phyloP scores from a whole-genome alignment of 2,329 filamentous ascomycete genomes.

The Mollisia scopiformis region DNA sequence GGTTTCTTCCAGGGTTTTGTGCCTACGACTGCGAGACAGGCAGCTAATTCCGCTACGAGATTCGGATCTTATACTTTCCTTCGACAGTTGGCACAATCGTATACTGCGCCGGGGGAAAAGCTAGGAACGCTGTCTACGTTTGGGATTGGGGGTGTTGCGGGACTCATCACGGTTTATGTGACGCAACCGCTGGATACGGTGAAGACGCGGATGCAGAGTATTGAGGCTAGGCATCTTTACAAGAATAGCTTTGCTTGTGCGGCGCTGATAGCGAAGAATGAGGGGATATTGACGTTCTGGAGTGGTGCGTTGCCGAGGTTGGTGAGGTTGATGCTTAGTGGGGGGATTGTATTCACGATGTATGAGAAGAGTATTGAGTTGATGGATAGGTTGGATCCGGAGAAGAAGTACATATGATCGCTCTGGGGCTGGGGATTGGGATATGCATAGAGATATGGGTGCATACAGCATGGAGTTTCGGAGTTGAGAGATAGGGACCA shows the following conservation, averaged over 20 bases:
- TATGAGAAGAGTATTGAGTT: slow-evolving; percentile 96
- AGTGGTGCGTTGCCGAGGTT: slow-evolving; percentile 87
- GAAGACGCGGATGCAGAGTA: slow-evolving; percentile 97
- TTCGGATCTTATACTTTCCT: slow-evolving; percentile 91
- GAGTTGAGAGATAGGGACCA: slow-evolving; percentile 18
- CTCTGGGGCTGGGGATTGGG: neutral
- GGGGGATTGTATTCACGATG: slow-evolving; percentile 98
- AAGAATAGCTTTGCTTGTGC: slow-evolving; percentile 88
- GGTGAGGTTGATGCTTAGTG: slow-evolving; percentile 83
- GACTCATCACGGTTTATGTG: slow-evolving; percentile 85
- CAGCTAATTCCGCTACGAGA: slow-evolving; percentile 88
- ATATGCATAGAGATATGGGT: slow-evolving; percentile 8
- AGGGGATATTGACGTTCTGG: slow-evolving; percentile 91
- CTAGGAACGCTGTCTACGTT: slow-evolving; percentile 87
- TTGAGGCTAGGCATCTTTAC: slow-evolving; percentile 80
- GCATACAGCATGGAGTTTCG: slow-evolving; percentile 23
- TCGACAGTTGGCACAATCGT: slow-evolving; percentile 88
- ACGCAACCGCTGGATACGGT: slow-evolving; percentile 84
- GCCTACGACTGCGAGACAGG: slow-evolving; percentile 91
- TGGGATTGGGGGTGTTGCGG: slow-evolving; percentile 84
- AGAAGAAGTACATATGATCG: slow-evolving; percentile 75
- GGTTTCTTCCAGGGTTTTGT: slow-evolving; percentile 98
- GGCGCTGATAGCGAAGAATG: slow-evolving; percentile 80
- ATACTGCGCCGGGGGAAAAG: slow-evolving; percentile 93
- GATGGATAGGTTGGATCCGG: slow-evolving; percentile 78